These are phyloP conservation scores for Coniella lustricola DNA, from an alignment of 2,329 filamentous ascomycete genomes.

Conservation along the genomic window DNA sequence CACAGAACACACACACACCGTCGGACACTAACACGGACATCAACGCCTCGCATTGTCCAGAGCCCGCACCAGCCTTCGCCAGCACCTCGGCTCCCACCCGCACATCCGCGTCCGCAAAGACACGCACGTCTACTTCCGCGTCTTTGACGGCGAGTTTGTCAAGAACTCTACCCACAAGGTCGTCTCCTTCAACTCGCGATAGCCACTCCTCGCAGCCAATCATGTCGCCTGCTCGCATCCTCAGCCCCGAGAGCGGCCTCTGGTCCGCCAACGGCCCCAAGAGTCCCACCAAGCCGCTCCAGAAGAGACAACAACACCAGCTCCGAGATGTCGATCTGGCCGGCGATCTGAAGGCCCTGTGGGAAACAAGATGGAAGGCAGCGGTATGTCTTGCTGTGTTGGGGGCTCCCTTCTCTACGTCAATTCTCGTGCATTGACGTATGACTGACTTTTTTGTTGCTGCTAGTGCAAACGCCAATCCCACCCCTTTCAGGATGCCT, in stretches of 20 bases:
- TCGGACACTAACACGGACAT: too few species aligned
- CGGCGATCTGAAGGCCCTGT: slow-evolving; percentile 46
- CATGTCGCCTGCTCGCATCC: slow-evolving; percentile 9
- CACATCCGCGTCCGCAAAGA: slow-evolving; percentile 9
- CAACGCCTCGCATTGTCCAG: too few species aligned
- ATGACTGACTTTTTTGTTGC: neutral
- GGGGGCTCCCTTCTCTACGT: neutral
- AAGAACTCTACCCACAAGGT: slow-evolving; percentile 14
- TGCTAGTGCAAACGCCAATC: neutral
- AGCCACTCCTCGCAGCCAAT: neutral
- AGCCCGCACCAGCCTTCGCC: slow-evolving; percentile 10
- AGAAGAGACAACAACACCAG: neutral
- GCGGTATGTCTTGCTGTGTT: slow-evolving; percentile 28
- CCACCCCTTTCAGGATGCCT: slow-evolving; percentile 66
- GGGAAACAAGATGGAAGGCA: slow-evolving; percentile 73
- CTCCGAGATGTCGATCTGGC: neutral
- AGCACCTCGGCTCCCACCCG: slow-evolving; percentile 5
- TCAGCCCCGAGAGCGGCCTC: slow-evolving; percentile 27
- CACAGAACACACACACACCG: too few species aligned
- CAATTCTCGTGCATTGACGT: neutral
- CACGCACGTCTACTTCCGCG: slow-evolving; percentile 10
- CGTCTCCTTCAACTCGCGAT: slow-evolving; percentile 9
- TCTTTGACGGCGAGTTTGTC: slow-evolving; percentile 22
- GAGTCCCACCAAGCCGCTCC: neutral
- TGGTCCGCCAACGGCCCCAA: slow-evolving; percentile 21